A percentile compares a stretch with the other conserved stretches of the same genome.
phyloP scores from a whole-genome alignment of 148 eudicot species.

The Pouteria glomerata region DNA sequence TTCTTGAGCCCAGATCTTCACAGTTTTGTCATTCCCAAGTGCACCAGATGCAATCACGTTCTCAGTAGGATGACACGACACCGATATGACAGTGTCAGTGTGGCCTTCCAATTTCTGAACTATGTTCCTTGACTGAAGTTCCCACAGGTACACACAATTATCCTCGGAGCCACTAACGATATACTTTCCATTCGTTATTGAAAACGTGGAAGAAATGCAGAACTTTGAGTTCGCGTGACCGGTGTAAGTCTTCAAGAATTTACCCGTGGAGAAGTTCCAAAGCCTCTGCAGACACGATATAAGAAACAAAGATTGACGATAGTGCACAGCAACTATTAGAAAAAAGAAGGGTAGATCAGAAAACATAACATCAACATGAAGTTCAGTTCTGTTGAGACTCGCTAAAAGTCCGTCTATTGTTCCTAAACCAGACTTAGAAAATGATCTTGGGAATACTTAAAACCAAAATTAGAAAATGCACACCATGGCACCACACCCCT shows the following conservation, averaged over 20 bases:
- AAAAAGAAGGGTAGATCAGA: background rate
- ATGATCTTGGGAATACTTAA: too few relatives aligned
- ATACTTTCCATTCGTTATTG: conserved; percentile 83
- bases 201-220: conserved; percentile 81
- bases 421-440: background rate
- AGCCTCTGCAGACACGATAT: conserved; percentile 58
- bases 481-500: background rate
- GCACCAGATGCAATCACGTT: conserved; percentile 93
- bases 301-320: background rate
- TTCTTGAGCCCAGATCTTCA: conserved; percentile 80
- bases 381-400: background rate
- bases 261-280: conserved; percentile 86
- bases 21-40: conserved; percentile 72
- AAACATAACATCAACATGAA: background rate
- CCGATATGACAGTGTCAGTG: conserved; percentile 78
- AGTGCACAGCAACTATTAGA: background rate
- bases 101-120: conserved; percentile 95
- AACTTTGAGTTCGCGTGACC: conserved; percentile 82
- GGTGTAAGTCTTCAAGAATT: conserved; percentile 83
- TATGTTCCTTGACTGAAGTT: conserved; percentile 77
- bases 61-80: conserved; percentile 77
- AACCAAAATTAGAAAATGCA: background rate
- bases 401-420: too few relatives aligned
- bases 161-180: conserved; percentile 96
- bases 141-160: conserved; percentile 84